These are phyloP conservation scores for Neurospora terricola DNA, from an alignment of 495 filamentous ascomycete genomes.

Conservation along the genomic window DNA sequence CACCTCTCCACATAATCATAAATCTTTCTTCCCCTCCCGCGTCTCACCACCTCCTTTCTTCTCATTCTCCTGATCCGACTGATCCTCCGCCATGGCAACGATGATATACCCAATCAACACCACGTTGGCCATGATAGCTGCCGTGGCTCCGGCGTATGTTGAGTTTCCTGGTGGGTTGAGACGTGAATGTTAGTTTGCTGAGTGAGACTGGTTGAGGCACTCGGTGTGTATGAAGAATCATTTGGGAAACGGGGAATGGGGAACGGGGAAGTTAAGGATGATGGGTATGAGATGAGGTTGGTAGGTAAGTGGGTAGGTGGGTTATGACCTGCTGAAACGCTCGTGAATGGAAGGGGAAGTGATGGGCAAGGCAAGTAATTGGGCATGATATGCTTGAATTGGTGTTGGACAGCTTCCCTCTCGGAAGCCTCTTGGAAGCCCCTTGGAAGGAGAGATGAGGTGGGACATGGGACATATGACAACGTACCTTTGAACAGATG, in stretches of 20 bases:
- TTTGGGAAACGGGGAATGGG: too few relatives aligned
- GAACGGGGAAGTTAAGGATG: too few relatives aligned
- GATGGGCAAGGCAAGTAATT: too few relatives aligned
- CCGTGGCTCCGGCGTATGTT: slow-evolving; percentile 73
- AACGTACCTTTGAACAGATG: slow-evolving; percentile 62
- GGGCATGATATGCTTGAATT: too few relatives aligned
- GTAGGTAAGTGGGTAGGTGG: too few relatives aligned
- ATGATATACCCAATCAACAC: slow-evolving; percentile 85
- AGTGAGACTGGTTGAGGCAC: not conserved
- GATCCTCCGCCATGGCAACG: slow-evolving; percentile 87
- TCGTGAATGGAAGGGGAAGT: too few relatives aligned
- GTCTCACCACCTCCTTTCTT: slow-evolving; percentile 24
- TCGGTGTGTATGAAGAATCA: not conserved
- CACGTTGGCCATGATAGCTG: slow-evolving; percentile 83
- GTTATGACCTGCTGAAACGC: too few relatives aligned
- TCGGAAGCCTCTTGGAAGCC: too few relatives aligned
- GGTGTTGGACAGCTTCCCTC: too few relatives aligned
- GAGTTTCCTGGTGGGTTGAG: slow-evolving; percentile 54
- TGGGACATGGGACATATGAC: too few relatives aligned
- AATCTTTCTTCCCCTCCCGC: slow-evolving; percentile 49
- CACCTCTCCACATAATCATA: slow-evolving; percentile 20
- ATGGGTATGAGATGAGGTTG: too few relatives aligned
- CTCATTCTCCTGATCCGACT: slow-evolving; percentile 48
- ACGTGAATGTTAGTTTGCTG: not conserved
- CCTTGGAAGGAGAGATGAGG: too few relatives aligned